Conservation (phyloP, 2,329 filamentous ascomycete genomes). For the Botrytis deweyae region DNA sequence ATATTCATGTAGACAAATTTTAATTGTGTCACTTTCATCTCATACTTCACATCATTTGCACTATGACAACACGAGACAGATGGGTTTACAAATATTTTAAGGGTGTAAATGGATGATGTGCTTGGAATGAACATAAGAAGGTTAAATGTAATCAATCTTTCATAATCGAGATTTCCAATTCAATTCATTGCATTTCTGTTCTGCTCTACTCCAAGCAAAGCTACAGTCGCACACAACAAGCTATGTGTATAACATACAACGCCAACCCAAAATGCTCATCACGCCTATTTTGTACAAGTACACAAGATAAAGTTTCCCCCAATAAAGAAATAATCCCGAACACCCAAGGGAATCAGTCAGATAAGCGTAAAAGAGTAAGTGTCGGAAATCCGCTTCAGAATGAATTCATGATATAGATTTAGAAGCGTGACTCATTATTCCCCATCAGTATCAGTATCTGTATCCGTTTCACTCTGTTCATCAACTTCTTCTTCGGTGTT, state of each 20-base stretch:
- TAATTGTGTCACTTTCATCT: background rate
- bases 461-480: slow-evolving; percentile 68
- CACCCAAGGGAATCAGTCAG: slow-evolving; percentile 15
- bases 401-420: background rate
- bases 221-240: slow-evolving; percentile 14
- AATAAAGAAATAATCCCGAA: slow-evolving; percentile 19
- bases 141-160: background rate
- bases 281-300: slow-evolving; percentile 21
- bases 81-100: background rate
- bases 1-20: background rate
- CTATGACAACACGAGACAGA: no score
- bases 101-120: background rate
- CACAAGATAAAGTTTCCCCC: background rate
- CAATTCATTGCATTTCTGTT: slow-evolving; percentile 1
- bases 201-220: slow-evolving; percentile 20
- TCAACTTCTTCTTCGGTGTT: slow-evolving; percentile 68
- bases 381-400: slow-evolving; percentile 1
- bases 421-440: slow-evolving; percentile 33
- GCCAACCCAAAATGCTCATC: slow-evolving; percentile 20
- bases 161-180: background rate
- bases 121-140: background rate
- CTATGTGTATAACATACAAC: slow-evolving; percentile 20
- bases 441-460: slow-evolving; percentile 55
- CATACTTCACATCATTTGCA: background rate
- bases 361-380: background rate